A percentile compares a stretch with the other conserved stretches of the same genome.
phyloP scores from a whole-genome alignment of 768 basidiomycete genomes.

The Wakefieldia striispora region DNA sequence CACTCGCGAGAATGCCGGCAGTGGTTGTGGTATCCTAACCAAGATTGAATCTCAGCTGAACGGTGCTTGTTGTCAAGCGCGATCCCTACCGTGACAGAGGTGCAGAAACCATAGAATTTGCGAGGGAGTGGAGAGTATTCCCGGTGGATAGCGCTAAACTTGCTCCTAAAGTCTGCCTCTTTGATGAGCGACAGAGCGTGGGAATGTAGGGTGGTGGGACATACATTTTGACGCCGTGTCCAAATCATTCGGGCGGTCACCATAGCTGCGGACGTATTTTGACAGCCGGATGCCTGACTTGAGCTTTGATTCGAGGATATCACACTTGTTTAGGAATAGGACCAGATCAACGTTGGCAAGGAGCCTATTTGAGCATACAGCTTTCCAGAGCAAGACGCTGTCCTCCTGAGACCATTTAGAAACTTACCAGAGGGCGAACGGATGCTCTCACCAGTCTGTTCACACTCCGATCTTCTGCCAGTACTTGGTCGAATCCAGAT shows the following conservation, averaged over 20 bases:
- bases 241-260: slow-evolving; percentile 64
- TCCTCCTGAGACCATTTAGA: slow-evolving; percentile 52
- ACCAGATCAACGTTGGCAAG: slow-evolving; percentile 71
- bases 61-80: neutral
- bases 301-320: slow-evolving; percentile 68
- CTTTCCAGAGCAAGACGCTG: slow-evolving; percentile 72
- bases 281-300: slow-evolving; percentile 58
- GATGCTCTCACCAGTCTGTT: slow-evolving; percentile 43
- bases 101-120: slow-evolving; percentile 77
- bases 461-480: slow-evolving; percentile 50
- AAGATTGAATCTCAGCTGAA: neutral
- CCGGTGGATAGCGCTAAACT: slow-evolving; percentile 73
- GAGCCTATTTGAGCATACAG: slow-evolving; percentile 68
- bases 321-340: slow-evolving; percentile 81
- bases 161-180: slow-evolving; percentile 59
- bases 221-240: slow-evolving; percentile 67
- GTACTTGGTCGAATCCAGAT: slow-evolving; percentile 54
- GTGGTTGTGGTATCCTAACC: slow-evolving; percentile 68
- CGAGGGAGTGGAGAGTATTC: slow-evolving; percentile 72
- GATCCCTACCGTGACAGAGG: slow-evolving; percentile 61
- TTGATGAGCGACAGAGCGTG: neutral
- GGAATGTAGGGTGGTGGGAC: slow-evolving; percentile 18
- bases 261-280: slow-evolving; percentile 72
- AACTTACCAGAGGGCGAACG: neutral
- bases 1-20: slow-evolving; percentile 73